phyloP scores from a whole-genome alignment of 2,329 filamentous ascomycete species.

The Ophiognomonia clavigignenti-juglandacearum region DNA sequence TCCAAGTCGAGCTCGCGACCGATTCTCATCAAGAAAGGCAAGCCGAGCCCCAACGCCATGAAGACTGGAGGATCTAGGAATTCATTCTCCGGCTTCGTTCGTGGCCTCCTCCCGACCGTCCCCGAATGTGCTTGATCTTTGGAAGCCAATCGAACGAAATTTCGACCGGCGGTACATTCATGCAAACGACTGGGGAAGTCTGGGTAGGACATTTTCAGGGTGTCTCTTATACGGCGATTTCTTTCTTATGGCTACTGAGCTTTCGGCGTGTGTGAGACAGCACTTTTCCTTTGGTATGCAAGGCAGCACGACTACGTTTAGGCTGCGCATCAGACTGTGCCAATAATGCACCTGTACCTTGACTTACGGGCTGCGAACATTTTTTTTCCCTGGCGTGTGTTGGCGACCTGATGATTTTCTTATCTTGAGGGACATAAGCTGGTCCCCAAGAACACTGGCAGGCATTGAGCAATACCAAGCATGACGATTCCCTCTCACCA shows the following conservation, averaged over 20 bases:
- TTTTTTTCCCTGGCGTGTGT: background rate
- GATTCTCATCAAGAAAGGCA: conserved; percentile 15
- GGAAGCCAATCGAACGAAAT: conserved; percentile 13
- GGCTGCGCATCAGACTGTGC: conserved; percentile 13
- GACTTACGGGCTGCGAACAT: conserved; percentile 8
- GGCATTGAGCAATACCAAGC: conserved; percentile 10
- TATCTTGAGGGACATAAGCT: conserved; percentile 3
- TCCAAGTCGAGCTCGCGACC: conserved; percentile 18
- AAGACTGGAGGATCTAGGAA: conserved; percentile 32
- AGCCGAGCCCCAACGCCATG: conserved; percentile 18
- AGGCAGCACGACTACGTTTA: conserved; percentile 6
- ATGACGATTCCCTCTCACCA: conserved; percentile 1
- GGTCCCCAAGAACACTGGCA: background rate
- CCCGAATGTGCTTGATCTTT: conserved; percentile 25
- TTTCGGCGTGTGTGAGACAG: conserved; percentile 5
- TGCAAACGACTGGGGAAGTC: background rate
- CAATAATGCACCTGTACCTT: background rate
- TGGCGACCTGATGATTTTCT: background rate
- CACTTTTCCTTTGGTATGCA: conserved; percentile 7
- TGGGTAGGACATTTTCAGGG: no score
- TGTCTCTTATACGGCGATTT: no score
- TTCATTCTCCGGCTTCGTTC: conserved; percentile 30
- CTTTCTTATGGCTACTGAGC: no score
- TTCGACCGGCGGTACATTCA: conserved; percentile 6
- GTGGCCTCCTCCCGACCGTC: conserved; percentile 32